Evolutionary conservation across 2,329 filamentous ascomycete genomes (phyloP).

Genomic region (Bipolaris victoriae): DNA sequence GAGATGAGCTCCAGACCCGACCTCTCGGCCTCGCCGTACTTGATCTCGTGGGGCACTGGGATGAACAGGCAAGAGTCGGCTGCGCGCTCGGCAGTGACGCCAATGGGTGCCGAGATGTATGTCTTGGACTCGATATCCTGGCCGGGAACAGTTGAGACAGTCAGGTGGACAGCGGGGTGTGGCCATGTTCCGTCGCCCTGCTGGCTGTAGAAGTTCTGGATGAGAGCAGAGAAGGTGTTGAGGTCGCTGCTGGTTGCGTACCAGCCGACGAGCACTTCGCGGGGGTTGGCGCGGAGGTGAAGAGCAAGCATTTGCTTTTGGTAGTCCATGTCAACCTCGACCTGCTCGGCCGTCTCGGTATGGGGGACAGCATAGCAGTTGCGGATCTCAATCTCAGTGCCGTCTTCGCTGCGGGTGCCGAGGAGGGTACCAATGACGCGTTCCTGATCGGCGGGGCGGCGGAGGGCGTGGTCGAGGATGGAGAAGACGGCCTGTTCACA

Average conservation of each 20-base stretch:
- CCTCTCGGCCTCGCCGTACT: constrained; percentile 81
- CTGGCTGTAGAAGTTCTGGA: constrained; percentile 98
- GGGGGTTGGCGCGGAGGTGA: constrained; percentile 90
- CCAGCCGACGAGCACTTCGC: constrained; percentile 95
- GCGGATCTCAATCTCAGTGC: constrained; percentile 92
- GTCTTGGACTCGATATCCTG: constrained; percentile 87
- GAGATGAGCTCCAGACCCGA: constrained; percentile 83
- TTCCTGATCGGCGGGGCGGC: constrained; percentile 88
- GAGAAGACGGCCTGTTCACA: constrained; percentile 64
- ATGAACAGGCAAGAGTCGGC: constrained; percentile 97
- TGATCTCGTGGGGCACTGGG: constrained; percentile 92
- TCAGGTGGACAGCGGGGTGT: constrained; percentile 96
- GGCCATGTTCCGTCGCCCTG: constrained; percentile 97
- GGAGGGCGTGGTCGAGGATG: constrained; percentile 85
- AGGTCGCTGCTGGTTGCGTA: constrained; percentile 97
- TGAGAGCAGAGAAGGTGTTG: constrained; percentile 97
- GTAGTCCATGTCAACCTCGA: constrained; percentile 99
- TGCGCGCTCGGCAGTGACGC: constrained; percentile 91
- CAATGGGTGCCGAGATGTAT: constrained; percentile 95
- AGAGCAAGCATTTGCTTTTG: constrained; percentile 99
- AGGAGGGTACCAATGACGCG: constrained; percentile 96
- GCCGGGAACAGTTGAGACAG: constrained; percentile 87
- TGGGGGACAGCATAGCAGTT: constrained; percentile 98
- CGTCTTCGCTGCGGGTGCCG: constrained; percentile 92
- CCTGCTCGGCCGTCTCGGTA: constrained; percentile 97